Percentiles rank a stretch among this genome's conserved stretches.
Conservation (phyloP, 2,329 filamentous ascomycete genomes). For the Talaromyces sp. region DNA sequence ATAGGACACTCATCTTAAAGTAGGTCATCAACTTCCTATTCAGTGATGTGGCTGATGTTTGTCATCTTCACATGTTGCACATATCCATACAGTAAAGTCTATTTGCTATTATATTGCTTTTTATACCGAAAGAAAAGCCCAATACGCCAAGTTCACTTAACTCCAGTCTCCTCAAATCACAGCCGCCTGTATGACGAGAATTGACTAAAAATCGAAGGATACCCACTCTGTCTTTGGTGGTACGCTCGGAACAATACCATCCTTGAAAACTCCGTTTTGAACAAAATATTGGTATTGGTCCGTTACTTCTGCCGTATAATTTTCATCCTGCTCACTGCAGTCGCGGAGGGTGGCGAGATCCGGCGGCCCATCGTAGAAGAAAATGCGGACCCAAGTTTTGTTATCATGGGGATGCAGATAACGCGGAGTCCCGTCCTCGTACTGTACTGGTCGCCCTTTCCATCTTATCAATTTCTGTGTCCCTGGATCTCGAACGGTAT, state of each 20-base stretch:
- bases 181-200: neutral
- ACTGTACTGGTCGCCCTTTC: constrained; percentile 62
- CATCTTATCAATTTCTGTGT: constrained; percentile 52
- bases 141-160: neutral
- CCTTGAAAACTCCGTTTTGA: constrained; percentile 64
- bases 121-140: neutral
- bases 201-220: constrained; percentile 65
- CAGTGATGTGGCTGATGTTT: neutral
- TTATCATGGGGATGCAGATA: constrained; percentile 52
- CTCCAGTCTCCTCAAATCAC: neutral
- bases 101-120: neutral
- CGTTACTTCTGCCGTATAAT: constrained; percentile 54
- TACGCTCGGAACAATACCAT: constrained; percentile 69
- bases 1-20: neutral
- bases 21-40: neutral
- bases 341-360: constrained; percentile 42
- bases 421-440: constrained; percentile 51
- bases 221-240: constrained; percentile 77
- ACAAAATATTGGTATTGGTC: constrained; percentile 63
- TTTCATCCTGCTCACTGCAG: constrained; percentile 50
- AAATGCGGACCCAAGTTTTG: constrained; percentile 62
- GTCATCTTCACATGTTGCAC: neutral
- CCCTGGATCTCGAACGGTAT: constrained; percentile 34
- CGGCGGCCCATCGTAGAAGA: constrained; percentile 70
- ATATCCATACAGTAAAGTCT: neutral